A percentile compares a stretch with the other conserved stretches of the same genome.
Evolutionary conservation across 2,329 filamentous ascomycete species (phyloP).

Genomic region (Penicillium sp.): DNA sequence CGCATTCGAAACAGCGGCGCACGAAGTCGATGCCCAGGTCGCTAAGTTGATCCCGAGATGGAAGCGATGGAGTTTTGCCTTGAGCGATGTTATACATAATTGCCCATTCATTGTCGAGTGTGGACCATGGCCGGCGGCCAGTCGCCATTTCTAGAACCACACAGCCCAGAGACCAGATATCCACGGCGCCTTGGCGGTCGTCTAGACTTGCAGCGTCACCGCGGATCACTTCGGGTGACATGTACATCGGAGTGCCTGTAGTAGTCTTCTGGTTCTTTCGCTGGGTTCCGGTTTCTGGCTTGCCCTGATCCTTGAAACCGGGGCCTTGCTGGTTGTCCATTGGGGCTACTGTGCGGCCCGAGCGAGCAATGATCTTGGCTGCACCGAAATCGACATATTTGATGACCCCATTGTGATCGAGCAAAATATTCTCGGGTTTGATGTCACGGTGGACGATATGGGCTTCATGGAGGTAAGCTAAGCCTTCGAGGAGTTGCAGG

Average conservation of each 20-base stretch:
- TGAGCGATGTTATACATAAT: slow-evolving; percentile 99
- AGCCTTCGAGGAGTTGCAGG: slow-evolving; percentile 86
- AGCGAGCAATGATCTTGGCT: slow-evolving; percentile 91
- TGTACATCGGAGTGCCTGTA: slow-evolving; percentile 99
- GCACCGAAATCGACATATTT: slow-evolving; percentile 99
- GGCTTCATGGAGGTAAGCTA: slow-evolving; percentile 89
- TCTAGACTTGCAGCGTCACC: slow-evolving; percentile 71
- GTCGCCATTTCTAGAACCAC: slow-evolving; percentile 98
- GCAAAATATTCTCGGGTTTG: slow-evolving; percentile 95
- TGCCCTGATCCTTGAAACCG: slow-evolving; percentile 41
- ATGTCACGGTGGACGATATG: slow-evolving; percentile 95
- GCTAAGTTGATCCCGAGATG: slow-evolving; percentile 78
- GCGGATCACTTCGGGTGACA: slow-evolving; percentile 98
- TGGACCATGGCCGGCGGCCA: slow-evolving; percentile 88
- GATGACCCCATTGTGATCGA: slow-evolving; percentile 96
- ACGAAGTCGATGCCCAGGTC: slow-evolving; percentile 84
- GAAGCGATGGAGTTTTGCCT: slow-evolving; percentile 86
- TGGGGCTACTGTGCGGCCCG: slow-evolving; percentile 79
- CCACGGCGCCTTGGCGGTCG: slow-evolving; percentile 80
- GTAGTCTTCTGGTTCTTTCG: slow-evolving; percentile 75
- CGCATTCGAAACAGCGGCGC: slow-evolving; percentile 78
- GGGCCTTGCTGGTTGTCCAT: slow-evolving; percentile 54
- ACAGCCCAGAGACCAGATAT: slow-evolving; percentile 95
- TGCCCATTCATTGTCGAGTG: slow-evolving; percentile 97
- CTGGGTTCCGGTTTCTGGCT: slow-evolving; percentile 35